These are phyloP conservation scores for Wallacemonas sp. DNA, from an alignment of 208 protist species.

Conservation along the genomic window DNA sequence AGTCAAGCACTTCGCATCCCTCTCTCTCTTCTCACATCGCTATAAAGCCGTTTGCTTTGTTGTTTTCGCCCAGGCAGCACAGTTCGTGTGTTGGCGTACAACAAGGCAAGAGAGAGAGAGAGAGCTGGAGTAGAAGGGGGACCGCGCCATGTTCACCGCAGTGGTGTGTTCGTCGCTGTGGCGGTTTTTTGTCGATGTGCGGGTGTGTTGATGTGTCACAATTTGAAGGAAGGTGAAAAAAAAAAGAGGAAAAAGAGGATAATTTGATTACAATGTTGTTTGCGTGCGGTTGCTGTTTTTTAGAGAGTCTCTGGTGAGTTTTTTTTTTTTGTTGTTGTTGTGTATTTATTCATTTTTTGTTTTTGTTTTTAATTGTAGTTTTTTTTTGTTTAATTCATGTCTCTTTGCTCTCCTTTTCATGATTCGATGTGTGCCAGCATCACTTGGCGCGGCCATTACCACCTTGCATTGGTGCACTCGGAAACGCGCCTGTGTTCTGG, in stretches of 20 bases:
- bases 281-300: neutral
- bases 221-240: no score
- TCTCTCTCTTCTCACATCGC: no score
- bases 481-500: constrained; percentile 24
- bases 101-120: neutral
- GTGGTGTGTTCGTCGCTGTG: no score
- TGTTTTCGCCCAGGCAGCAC: no score
- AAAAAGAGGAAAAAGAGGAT: no score
- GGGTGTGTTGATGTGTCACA: no score
- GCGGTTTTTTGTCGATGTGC: no score
- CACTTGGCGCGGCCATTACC: constrained; percentile 3
- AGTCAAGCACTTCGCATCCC: no score
- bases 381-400: constrained; percentile 20
- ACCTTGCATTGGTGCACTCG: constrained; percentile 8
- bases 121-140: neutral
- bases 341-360: neutral
- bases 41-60: no score
- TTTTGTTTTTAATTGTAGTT: neutral
- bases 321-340: constrained; percentile 9
- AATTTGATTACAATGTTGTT: neutral
- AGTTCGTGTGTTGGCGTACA: no score
- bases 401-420: neutral
- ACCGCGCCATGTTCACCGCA: no score
- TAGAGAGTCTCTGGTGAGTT: constrained; percentile 9
- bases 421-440: neutral